phyloP scores from a whole-genome alignment of 1,284 basidiomycete genomes.

The Ustilago nuda region DNA sequence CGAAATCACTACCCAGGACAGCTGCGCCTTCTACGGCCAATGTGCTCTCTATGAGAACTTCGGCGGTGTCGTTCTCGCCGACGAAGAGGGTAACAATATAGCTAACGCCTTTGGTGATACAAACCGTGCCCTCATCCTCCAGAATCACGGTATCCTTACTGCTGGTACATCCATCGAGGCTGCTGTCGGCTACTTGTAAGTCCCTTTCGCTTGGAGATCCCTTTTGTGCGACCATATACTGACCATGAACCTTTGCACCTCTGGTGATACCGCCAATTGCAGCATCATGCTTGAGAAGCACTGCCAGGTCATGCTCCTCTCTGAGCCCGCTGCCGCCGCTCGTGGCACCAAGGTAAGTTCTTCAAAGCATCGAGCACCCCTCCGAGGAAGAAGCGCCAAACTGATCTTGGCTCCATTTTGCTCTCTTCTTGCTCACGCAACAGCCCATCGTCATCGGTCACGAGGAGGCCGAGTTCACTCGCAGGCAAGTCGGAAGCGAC shows the following conservation, averaged over 20 bases:
- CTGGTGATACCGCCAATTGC: not conserved
- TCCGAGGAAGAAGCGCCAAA: not conserved
- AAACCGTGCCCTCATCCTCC: slow-evolving; percentile 70
- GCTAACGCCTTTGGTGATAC: slow-evolving; percentile 74
- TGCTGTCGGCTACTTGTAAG: slow-evolving; percentile 69
- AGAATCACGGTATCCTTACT: slow-evolving; percentile 75
- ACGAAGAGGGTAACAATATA: slow-evolving; percentile 75
- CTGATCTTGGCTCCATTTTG: not conserved
- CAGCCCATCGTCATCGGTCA: slow-evolving; percentile 58
- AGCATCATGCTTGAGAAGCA: slow-evolving; percentile 70
- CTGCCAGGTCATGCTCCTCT: slow-evolving; percentile 74
- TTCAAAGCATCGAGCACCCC: not conserved
- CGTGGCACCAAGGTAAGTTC: slow-evolving; percentile 44
- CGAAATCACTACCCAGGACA: slow-evolving; percentile 71
- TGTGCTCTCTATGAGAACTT: slow-evolving; percentile 69
- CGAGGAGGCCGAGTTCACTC: slow-evolving; percentile 62
- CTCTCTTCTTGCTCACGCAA: not conserved
- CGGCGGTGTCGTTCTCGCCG: slow-evolving; percentile 75
- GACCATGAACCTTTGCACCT: no score
- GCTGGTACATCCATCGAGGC: slow-evolving; percentile 72
- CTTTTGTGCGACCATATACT: not conserved
- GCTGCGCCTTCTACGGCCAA: slow-evolving; percentile 68
- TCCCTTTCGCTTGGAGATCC: not conserved
- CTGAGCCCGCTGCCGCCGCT: slow-evolving; percentile 70
- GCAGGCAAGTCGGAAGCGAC: slow-evolving; percentile 53